Percentiles rank a stretch among this genome's conserved stretches.
Evolutionary conservation across 306 rosid species (phyloP).

Genomic region (Corylus avellana): DNA sequence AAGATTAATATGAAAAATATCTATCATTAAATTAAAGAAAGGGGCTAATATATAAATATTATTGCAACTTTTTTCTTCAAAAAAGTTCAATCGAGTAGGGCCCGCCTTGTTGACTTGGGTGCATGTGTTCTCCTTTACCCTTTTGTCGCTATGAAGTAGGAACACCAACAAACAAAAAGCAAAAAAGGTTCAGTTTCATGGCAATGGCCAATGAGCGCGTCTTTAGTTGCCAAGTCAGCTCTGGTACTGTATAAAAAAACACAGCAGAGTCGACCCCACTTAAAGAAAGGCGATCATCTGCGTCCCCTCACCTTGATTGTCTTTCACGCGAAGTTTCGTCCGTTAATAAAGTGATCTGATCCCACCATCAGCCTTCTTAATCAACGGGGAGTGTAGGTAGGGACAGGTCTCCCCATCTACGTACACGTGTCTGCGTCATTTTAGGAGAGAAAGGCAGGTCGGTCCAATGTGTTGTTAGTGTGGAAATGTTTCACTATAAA

Average conservation of each 20-base stretch:
- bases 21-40: no score
- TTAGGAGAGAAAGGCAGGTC: not conserved
- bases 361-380: not conserved
- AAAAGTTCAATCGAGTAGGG: no score
- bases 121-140: not conserved
- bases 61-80: no score
- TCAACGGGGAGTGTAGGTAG: constrained; percentile 14
- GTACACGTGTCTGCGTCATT: not conserved
- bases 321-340: constrained; percentile 28
- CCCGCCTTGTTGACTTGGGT: no score
- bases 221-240: no score
- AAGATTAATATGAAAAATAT: no score
- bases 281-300: not conserved
- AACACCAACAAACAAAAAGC: not conserved
- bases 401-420: not conserved
- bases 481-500: not conserved
- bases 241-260: no score
- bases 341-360: not conserved
- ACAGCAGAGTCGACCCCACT: not conserved
- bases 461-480: not conserved
- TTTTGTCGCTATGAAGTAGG: not conserved
- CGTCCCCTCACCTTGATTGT: constrained; percentile 12
- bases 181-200: no score
- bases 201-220: not conserved
- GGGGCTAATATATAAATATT: no score